These are phyloP conservation scores for Populus hybrid DNA, from an alignment of 441 rosid genomes.

Conservation along the genomic window DNA sequence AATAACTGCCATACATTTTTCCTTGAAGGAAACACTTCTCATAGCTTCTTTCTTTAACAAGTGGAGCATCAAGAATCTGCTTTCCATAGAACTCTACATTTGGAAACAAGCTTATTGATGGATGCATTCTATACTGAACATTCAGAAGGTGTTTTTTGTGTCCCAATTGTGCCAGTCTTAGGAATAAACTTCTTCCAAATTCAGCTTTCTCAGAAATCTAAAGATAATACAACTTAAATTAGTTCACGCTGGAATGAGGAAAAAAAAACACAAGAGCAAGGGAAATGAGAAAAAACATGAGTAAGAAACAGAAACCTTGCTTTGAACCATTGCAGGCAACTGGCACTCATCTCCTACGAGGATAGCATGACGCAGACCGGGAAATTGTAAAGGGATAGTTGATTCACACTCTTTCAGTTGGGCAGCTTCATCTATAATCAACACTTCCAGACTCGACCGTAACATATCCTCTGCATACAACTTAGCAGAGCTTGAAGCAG, in stretches of 20 bases:
- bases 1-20: slow-evolving; percentile 44
- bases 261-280: not conserved
- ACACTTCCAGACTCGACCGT: not conserved
- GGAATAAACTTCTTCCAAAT: slow-evolving; percentile 22
- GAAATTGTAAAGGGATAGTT: slow-evolving; percentile 17
- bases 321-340: slow-evolving; percentile 21
- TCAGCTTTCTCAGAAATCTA: slow-evolving; percentile 20
- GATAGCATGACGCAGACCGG: slow-evolving; percentile 18
- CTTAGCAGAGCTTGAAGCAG: no score
- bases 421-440: slow-evolving; percentile 24
- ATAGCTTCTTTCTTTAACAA: slow-evolving; percentile 26
- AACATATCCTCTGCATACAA: no score
- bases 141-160: slow-evolving; percentile 16
- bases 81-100: slow-evolving; percentile 34
- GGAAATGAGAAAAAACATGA: not conserved
- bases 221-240: not conserved
- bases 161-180: slow-evolving; percentile 14
- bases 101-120: slow-evolving; percentile 30
- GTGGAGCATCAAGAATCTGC: slow-evolving; percentile 33
- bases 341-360: slow-evolving; percentile 23
- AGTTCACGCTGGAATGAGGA: not conserved
- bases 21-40: slow-evolving; percentile 28
- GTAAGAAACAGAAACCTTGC: not conserved
- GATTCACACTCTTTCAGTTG: slow-evolving; percentile 31
- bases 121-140: slow-evolving; percentile 27